Evolutionary conservation across 495 filamentous ascomycete species (phyloP).

Genomic region (Lophiotrema nucula): DNA sequence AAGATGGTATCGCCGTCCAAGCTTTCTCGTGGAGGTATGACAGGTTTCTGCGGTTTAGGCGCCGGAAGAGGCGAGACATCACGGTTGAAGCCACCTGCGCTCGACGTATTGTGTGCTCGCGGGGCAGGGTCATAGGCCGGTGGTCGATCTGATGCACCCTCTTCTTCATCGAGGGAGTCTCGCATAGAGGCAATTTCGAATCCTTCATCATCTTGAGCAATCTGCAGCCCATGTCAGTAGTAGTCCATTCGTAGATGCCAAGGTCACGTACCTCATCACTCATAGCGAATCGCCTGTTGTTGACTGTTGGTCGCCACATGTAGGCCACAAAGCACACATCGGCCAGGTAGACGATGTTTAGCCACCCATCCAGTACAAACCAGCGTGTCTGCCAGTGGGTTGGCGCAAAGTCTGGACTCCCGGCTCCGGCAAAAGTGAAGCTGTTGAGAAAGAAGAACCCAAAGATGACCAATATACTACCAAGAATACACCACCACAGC

Average conservation of each 20-base stretch:
- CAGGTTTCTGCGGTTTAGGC: slow-evolving; percentile 43
- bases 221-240: slow-evolving; percentile 48
- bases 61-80: slow-evolving; percentile 43
- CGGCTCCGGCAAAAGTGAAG: slow-evolving; percentile 81
- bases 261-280: slow-evolving; percentile 73
- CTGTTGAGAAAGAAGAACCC: slow-evolving; percentile 96
- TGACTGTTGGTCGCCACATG: slow-evolving; percentile 92
- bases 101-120: not conserved
- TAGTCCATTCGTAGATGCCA: not conserved
- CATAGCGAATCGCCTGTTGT: slow-evolving; percentile 98
- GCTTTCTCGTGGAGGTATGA: slow-evolving; percentile 58
- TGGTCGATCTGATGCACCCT: slow-evolving; percentile 25
- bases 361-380: slow-evolving; percentile 98
- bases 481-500: slow-evolving; percentile 96
- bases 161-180: slow-evolving; percentile 70
- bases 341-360: slow-evolving; percentile 92
- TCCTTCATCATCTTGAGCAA: slow-evolving; percentile 97
- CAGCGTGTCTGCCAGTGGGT: slow-evolving; percentile 94
- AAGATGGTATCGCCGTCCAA: slow-evolving; percentile 93
- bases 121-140: slow-evolving; percentile 32
- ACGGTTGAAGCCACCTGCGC: slow-evolving; percentile 19
- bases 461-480: slow-evolving; percentile 90
- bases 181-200: slow-evolving; percentile 96
- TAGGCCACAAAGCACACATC: slow-evolving; percentile 94
- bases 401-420: slow-evolving; percentile 83